A percentile compares a stretch with the other conserved stretches of the same genome.
Evolutionary conservation across 2,329 filamentous ascomycete species (phyloP).

Genomic region (Phialophora verrucosa): DNA sequence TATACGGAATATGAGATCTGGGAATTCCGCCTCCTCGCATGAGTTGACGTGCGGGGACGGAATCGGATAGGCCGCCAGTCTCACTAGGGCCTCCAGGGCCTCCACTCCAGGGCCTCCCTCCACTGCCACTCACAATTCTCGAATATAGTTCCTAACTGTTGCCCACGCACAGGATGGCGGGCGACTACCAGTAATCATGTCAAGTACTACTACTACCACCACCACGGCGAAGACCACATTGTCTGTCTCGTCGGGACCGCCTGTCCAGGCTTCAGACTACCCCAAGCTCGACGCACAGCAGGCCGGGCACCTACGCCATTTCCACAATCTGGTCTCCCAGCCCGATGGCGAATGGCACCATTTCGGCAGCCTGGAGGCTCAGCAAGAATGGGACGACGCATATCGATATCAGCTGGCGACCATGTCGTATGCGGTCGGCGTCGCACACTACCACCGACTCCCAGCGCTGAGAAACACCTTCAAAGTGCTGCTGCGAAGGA

Average conservation of each 20-base stretch:
- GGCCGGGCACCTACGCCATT: conserved; percentile 29
- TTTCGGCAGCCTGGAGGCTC: conserved; percentile 40
- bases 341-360: conserved; percentile 28
- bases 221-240: not conserved
- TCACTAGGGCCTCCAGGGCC: too few relatives aligned
- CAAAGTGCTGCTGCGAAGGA: conserved; percentile 13
- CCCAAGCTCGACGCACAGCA: conserved; percentile 30
- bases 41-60: too few relatives aligned
- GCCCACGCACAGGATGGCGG: too few relatives aligned
- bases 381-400: conserved; percentile 45
- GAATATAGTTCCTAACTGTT: too few relatives aligned
- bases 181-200: too few relatives aligned
- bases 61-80: too few relatives aligned
- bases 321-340: conserved; percentile 27
- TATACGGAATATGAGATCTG: too few relatives aligned
- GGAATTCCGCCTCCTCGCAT: too few relatives aligned
- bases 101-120: too few relatives aligned
- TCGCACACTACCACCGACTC: conserved; percentile 14
- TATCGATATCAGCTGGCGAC: conserved; percentile 43
- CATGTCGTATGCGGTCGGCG: conserved; percentile 8
- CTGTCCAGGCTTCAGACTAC: conserved; percentile 29
- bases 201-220: too few relatives aligned
- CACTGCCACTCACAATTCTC: too few relatives aligned
- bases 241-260: not conserved
- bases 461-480: conserved; percentile 3